phyloP scores from a whole-genome alignment of 768 basidiomycete species.

The Tulasnella sp. region DNA sequence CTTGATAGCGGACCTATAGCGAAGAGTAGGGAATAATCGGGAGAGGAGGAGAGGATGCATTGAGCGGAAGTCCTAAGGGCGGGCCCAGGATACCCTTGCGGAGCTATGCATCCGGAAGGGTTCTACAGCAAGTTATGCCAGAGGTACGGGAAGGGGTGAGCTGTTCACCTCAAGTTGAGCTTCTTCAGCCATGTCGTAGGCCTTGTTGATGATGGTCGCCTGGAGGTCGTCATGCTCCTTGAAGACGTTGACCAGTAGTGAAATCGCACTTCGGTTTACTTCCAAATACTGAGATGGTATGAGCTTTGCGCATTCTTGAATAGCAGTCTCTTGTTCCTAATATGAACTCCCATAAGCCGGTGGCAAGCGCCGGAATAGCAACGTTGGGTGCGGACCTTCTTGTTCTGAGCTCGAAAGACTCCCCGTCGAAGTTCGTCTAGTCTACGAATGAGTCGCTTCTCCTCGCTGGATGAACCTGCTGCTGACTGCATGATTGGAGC shows the following conservation, averaged over 20 bases:
- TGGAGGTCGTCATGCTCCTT: slow-evolving; percentile 18
- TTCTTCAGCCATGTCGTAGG: slow-evolving; percentile 28
- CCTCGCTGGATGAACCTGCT: neutral
- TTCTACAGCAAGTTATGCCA: neutral
- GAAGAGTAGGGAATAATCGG: neutral
- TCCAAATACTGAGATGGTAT: slow-evolving; percentile 15
- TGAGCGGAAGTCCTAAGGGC: neutral
- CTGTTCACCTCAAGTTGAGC: slow-evolving; percentile 25
- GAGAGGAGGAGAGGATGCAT: neutral
- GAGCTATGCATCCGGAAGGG: neutral
- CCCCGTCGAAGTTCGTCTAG: neutral
- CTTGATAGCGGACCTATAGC: slow-evolving; percentile 24
- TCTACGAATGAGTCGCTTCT: neutral
- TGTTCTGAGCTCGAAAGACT: neutral
- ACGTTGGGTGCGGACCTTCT: neutral
- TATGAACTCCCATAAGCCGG: neutral
- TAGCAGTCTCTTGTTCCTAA: slow-evolving; percentile 8
- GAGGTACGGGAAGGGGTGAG: neutral
- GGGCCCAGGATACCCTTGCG: neutral
- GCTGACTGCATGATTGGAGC: neutral
- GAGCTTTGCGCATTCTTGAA: slow-evolving; percentile 17
- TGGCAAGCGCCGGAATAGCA: neutral
- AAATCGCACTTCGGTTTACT: slow-evolving; percentile 16
- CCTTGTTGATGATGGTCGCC: slow-evolving; percentile 25
- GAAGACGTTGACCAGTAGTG: slow-evolving; percentile 12